Evolutionary conservation across 805 yeast species (phyloP).

Genomic region (Hanseniaspora valbyensis): DNA sequence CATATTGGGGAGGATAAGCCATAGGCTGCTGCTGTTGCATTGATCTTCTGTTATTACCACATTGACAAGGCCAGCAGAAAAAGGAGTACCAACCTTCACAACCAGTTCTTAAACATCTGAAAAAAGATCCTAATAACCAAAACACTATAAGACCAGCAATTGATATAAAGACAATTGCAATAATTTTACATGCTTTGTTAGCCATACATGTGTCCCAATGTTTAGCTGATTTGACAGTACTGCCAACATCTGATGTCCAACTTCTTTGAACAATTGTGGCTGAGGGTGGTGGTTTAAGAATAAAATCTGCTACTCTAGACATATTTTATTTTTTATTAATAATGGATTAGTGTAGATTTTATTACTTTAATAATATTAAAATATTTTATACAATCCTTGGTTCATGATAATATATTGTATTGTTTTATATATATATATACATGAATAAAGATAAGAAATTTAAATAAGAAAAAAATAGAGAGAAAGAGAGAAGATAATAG

Average conservation of each 20-base stretch:
- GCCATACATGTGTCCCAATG: conserved; percentile 65
- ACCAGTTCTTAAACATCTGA: conserved; percentile 50
- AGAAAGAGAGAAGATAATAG: no score
- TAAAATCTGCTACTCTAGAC: not conserved
- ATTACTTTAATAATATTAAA: not conserved
- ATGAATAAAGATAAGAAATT: no score
- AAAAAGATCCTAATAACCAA: conserved; percentile 34
- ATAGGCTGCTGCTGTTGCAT: not conserved
- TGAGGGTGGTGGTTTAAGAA: not conserved
- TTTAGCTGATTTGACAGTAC: conserved; percentile 36
- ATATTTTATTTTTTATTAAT: not conserved
- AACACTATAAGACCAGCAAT: conserved; percentile 5
- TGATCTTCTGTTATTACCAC: not conserved
- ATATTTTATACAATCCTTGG: no score
- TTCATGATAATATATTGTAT: no score
- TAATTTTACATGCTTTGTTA: conserved; percentile 53
- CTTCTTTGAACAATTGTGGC: conserved; percentile 7
- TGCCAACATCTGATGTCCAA: conserved; percentile 17
- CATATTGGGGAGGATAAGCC: no score
- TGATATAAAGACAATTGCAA: conserved; percentile 49
- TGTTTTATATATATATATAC: no score
- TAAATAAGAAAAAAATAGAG: no score
- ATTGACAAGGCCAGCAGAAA: conserved; percentile 40
- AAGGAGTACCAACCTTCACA: conserved; percentile 40
- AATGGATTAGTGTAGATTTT: not conserved